Evolutionary conservation across 306 rosid genomes (phyloP), one percentile per base, ranked within the genome.

Genomic region (Cercis canadensis): DNA sequence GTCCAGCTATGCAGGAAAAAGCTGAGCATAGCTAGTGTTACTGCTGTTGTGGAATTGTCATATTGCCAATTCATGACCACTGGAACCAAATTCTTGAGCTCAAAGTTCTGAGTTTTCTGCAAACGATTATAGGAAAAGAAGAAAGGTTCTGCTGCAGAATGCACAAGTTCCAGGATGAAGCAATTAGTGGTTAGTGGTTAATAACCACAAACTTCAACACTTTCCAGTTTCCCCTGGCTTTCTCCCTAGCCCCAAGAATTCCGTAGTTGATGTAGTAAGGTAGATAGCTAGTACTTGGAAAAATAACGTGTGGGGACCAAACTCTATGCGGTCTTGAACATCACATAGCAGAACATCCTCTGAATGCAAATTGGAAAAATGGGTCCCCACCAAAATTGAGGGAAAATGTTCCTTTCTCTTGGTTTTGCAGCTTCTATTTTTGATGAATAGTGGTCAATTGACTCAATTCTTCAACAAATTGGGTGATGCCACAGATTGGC

Each of bases 311-410:
- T 37, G 66, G 63, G 80, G 76, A 56, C 64, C 72, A 64, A 39
- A 15, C 12, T 51, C 63, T 57, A 47, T 64, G 45, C 62, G 17
- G 5, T 43, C 49, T 40, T 37, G 57, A 59, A 33, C 31, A 17
- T 55, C 21, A 11, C 39, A 43, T 13, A 7, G 24, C 41, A 45
- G 29, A 49, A 36, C 67, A 51, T 66, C 55, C 46, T 32, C 75
- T 47, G 33, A 52, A 51, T 9, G 18, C 43, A 62, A 57, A 61
- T n/a, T 10, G n/a, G 32, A 47, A 16, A n/a, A 24, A 70, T 71
- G 75, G 81, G 76, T 46, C 79, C 79, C 75, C 82, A 56, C 50
- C 74, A 57, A 72, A 14, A 61, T 73, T 4, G 34, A 67, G 49
- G 62, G 51, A 37, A 53, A 61, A 62, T 62, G 74, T 62, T 67